phyloP scores from a whole-genome alignment of 306 rosid species.

The Glycine soja region DNA sequence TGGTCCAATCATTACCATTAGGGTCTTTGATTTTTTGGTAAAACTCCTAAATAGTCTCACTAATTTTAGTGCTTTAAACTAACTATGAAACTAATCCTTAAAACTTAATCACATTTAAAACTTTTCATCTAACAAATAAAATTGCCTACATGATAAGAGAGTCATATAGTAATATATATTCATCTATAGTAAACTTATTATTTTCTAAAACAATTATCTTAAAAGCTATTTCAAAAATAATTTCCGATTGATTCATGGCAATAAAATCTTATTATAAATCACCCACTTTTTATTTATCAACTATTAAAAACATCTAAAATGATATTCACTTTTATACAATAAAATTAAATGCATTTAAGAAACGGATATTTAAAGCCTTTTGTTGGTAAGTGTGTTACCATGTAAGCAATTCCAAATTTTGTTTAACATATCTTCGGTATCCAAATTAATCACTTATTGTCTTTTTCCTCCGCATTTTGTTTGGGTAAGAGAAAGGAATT shows the following conservation, averaged over 20 bases:
- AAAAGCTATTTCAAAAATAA: too few relatives aligned
- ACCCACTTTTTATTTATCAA: background rate
- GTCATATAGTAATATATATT: background rate
- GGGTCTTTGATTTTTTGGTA: too few relatives aligned
- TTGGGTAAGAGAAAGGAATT: background rate
- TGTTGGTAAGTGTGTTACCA: background rate
- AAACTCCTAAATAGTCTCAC: too few relatives aligned
- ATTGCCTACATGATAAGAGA: too few relatives aligned
- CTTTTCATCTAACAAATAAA: too few relatives aligned
- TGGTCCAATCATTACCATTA: too few relatives aligned
- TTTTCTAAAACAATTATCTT: too few relatives aligned
- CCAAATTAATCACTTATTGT: background rate
- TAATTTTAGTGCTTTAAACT: too few relatives aligned
- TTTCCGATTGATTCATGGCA: too few relatives aligned
- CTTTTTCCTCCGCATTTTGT: background rate
- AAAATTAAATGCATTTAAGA: background rate
- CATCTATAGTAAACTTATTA: too few relatives aligned
- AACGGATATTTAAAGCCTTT: background rate
- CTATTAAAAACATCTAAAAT: background rate
- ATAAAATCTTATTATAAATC: background rate
- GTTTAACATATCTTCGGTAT: background rate
- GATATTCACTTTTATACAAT: background rate
- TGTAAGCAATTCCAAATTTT: background rate
- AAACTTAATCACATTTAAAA: too few relatives aligned
- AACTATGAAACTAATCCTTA: too few relatives aligned